Base-by-base conservation (phyloP, 2,329 filamentous ascomycete genomes). In the Claviceps citrina region DNA sequence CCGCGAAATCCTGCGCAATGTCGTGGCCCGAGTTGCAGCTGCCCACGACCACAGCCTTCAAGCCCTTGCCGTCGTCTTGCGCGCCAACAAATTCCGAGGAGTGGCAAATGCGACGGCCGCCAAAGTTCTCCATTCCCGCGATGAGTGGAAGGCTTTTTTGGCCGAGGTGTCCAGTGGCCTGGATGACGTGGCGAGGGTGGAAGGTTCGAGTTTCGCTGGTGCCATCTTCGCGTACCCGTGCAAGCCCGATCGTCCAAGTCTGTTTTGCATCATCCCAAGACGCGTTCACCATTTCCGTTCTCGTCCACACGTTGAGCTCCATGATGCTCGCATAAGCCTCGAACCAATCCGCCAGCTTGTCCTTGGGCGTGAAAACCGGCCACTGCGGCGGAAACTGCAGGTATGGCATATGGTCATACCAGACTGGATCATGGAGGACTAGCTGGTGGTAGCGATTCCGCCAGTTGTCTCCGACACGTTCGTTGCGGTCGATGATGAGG, bases 341-440 rank as follows among this genome's bases (percentile, higher is more conserved):
- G 44, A 83, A 76, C 58, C 74, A 84, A 32, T 81, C 74, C 1
- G 66, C 79, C 0, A 82, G 61, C 51, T 83, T 83, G 54, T 83
- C 78, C 51, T 82, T 83, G 5, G 78, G 76, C 0, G 77, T 81
- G 54, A 80, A 84, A 13, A 79, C 61, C 3, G 78, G 78, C 78
- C 78, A 84, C 39, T 68, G 67, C 0, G 66, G 51, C 0, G 78
- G 79, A 51, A 82, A 84, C 0, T 61, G 59, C 4, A 84, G 48
- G 52, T 80, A 83, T 0, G 78, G 73, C 61, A 81, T 60, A 49
- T 76, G 70, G 40, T 71, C 67, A 42, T 66, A 71, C 62, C 65
- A 77, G 2, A 81, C 71, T 0, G 77, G 76, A 47, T 82, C 78
- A 47, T 84, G 78, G 0, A 79, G 68, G 1, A 81, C 76, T 0